These are phyloP conservation scores for Obba rivulosa DNA, from an alignment of 768 basidiomycete genomes.

Conservation along the genomic window DNA sequence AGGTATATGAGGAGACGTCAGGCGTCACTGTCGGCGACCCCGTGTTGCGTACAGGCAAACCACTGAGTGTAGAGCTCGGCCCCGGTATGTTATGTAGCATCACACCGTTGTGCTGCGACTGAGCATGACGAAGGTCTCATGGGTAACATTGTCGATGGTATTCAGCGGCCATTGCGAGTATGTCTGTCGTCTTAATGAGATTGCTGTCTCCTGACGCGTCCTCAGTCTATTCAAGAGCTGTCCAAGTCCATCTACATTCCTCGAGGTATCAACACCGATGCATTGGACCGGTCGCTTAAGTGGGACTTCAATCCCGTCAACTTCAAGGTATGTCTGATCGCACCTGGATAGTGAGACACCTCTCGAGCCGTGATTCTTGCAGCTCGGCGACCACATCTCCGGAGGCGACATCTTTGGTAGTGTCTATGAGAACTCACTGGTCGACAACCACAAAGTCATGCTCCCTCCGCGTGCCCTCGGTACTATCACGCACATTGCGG, in stretches of 20 bases:
- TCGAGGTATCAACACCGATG: conserved; percentile 96
- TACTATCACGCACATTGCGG: conserved; percentile 89
- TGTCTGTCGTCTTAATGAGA: conserved; percentile 22
- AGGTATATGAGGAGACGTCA: conserved; percentile 99
- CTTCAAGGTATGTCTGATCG: conserved; percentile 52
- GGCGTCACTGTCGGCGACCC: conserved; percentile 99
- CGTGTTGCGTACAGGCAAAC: conserved; percentile 95
- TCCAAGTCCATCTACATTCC: conserved; percentile 99
- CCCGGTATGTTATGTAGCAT: conserved; percentile 57
- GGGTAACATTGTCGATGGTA: conserved; percentile 99
- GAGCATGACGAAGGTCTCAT: conserved; percentile 66
- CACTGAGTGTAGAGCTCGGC: conserved; percentile 94
- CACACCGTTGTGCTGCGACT: background rate
- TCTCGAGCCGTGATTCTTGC: too few relatives aligned
- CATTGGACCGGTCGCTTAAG: conserved; percentile 78
- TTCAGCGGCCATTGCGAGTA: conserved; percentile 87
- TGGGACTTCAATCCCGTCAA: conserved; percentile 93
- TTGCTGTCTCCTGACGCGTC: conserved; percentile 6
- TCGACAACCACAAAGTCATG: conserved; percentile 97
- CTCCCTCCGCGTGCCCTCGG: conserved; percentile 90
- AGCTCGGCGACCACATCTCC: conserved; percentile 96
- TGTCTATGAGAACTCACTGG: conserved; percentile 96
- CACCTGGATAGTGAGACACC: too few relatives aligned
- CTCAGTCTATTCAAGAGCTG: conserved; percentile 84
- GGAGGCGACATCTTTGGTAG: conserved; percentile 95